Evolutionary conservation across 495 filamentous ascomycete species (phyloP), one percentile per base, ranked within the genome.

Genomic region (Glutinoglossum americanum): DNA sequence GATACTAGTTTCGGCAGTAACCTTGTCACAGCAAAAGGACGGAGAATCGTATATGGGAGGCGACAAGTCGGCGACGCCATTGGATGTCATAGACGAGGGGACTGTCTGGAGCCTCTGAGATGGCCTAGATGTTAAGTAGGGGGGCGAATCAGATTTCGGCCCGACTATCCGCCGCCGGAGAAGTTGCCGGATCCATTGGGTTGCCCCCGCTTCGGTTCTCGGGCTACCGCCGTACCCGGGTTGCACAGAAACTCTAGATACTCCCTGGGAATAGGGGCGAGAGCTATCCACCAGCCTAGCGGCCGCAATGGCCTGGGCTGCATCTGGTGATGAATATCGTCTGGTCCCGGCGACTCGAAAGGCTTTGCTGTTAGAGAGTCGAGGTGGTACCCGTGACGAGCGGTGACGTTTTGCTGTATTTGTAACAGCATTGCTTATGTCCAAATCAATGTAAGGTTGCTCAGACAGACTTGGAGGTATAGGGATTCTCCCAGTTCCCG

Each of bases 141-240:
- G 28, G n/a, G 49, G 28, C 15, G 49, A 53, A 6, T 30, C 49
- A 23, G 15, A 11, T 32, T 27, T 27, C 19, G 49, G 3, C 11
- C 17, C 28, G 3, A 25, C 5, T 30, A 11, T 21, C 57, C 59
- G 11, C 30, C 61, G 23, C 59, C 59, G 63, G 78, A 81, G 10
- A 76, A 68, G 58, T 76, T 85, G 56, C 80, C 80, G 9, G 74
- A 76, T 8, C 78, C 71, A 53, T 13, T 53, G 23, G 28, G 49
- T 53, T 27, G 47, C 23, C 19, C 23, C 49, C 2, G 49, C 3
- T n/a, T 53, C 49, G 13, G 37, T 3, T 11, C 15, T 15, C 37
- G 37, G 15, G 13, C 10, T 15, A 11, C 6, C 37, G 15, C 5
- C 10, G 15, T 41, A 41, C 15, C 37, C 15, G 15, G 37, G 15